Evolutionary conservation across 2,329 filamentous ascomycete species (phyloP).

Genomic region (Penicillium sp.): DNA sequence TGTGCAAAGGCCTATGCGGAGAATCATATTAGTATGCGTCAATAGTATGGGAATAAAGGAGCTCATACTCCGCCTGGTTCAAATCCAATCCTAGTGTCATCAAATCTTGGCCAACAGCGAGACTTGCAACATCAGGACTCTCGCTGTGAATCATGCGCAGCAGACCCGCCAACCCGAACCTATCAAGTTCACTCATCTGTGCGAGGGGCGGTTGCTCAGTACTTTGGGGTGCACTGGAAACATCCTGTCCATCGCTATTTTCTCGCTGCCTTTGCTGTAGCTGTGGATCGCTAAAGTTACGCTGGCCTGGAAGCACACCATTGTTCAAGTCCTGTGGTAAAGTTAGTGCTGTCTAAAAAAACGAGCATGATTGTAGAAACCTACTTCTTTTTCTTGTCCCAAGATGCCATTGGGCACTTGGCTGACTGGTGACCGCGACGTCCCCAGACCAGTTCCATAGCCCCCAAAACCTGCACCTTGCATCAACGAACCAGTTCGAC

Average conservation of each 20-base stretch:
- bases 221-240: conserved; percentile 32
- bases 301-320: conserved; percentile 34
- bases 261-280: conserved; percentile 38
- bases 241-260: conserved; percentile 36
- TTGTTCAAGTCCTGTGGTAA: conserved; percentile 36
- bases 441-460: conserved; percentile 38
- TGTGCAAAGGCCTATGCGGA: conserved; percentile 54
- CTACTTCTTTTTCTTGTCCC: conserved; percentile 43
- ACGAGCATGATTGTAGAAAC: background rate
- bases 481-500: conserved; percentile 51
- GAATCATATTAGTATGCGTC: conserved; percentile 20
- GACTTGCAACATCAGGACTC: conserved; percentile 51
- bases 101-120: conserved; percentile 63
- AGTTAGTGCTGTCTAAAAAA: conserved; percentile 13
- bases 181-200: conserved; percentile 60
- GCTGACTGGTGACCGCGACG: conserved; percentile 44
- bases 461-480: conserved; percentile 49
- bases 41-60: background rate
- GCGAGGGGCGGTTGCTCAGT: conserved; percentile 45
- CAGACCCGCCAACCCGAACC: conserved; percentile 60
- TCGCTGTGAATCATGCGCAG: conserved; percentile 56
- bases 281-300: conserved; percentile 32
- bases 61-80: conserved; percentile 58
- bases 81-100: conserved; percentile 63
- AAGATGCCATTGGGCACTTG: conserved; percentile 44